Evolutionary conservation across 2,329 filamentous ascomycete genomes (phyloP).

Genomic region (Capronia coronata): DNA sequence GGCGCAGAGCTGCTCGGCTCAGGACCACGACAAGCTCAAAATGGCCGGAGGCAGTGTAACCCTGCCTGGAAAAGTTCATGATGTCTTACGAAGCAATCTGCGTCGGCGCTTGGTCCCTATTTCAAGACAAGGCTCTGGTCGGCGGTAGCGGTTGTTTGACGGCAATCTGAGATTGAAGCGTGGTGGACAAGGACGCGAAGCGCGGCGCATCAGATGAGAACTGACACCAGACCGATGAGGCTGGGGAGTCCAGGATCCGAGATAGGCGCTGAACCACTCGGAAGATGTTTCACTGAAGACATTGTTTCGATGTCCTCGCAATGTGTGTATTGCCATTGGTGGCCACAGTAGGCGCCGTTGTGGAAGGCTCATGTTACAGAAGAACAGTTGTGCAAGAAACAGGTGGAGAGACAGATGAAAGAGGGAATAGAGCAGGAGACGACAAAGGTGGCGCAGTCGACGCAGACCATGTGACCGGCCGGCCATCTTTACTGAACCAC

Average conservation of each 20-base stretch:
- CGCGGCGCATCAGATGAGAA: conserved; percentile 17
- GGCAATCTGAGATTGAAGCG: conserved; percentile 16
- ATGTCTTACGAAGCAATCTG: conserved; percentile 25
- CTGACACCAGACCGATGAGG: neutral
- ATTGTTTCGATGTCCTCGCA: neutral
- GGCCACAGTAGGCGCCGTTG: conserved; percentile 2
- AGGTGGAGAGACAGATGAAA: neutral
- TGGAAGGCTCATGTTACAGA: neutral
- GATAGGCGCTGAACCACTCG: conserved; percentile 15
- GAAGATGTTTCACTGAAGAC: neutral
- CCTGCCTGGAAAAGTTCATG: conserved; percentile 11
- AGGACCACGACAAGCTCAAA: conserved; percentile 5
- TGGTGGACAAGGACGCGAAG: conserved; percentile 12
- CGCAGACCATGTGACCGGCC: neutral
- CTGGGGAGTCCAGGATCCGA: conserved; percentile 1
- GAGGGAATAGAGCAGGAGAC: neutral
- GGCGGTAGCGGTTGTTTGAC: conserved; percentile 25
- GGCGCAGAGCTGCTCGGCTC: conserved; percentile 4
- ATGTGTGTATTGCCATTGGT: neutral
- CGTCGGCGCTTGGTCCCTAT: conserved; percentile 25
- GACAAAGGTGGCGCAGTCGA: neutral
- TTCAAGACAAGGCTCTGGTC: conserved; percentile 19
- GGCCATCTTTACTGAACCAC: no score
- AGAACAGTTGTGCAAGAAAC: neutral
- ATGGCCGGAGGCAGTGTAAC: conserved; percentile 16